Evolutionary conservation across 1,284 basidiomycete genomes (phyloP).

Genomic region (Ustilago hordei): DNA sequence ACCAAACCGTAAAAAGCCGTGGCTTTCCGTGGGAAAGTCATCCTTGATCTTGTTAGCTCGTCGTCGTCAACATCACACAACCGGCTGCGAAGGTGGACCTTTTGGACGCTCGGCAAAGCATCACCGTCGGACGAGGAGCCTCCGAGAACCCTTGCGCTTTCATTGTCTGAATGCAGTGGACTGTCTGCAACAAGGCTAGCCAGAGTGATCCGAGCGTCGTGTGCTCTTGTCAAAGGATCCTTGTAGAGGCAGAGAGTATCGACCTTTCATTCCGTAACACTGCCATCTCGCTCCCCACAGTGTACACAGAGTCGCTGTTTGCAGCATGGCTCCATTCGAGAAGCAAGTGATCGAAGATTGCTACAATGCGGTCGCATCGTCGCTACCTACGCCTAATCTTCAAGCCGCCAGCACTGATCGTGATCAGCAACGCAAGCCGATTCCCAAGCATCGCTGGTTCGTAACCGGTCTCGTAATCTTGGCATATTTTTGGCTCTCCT

Average conservation of each 20-base stretch:
- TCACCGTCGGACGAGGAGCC: slow-evolving; percentile 15
- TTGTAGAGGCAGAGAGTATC: not conserved
- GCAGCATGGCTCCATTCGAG: slow-evolving; percentile 26
- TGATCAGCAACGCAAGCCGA: slow-evolving; percentile 28
- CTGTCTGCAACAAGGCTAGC: not conserved
- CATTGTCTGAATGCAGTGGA: not conserved
- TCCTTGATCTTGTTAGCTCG: slow-evolving; percentile 1
- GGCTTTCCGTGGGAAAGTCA: too few relatives aligned
- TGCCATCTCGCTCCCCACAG: not conserved
- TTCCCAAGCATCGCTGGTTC: slow-evolving; percentile 24
- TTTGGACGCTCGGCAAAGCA: slow-evolving; percentile 6
- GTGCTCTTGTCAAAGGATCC: not conserved
- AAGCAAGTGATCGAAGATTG: slow-evolving; percentile 29
- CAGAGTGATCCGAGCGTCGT: slow-evolving; percentile 3
- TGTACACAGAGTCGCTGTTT: not conserved
- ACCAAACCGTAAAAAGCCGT: not conserved
- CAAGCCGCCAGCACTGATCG: slow-evolving; percentile 8
- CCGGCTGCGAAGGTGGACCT: not conserved
- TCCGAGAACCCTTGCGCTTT: slow-evolving; percentile 14
- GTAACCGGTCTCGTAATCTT: slow-evolving; percentile 14
- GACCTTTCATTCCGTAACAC: not conserved
- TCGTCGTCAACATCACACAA: not conserved
- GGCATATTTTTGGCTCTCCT: slow-evolving; percentile 26
- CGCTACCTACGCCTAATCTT: slow-evolving; percentile 24
- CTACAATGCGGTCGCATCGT: slow-evolving; percentile 35